Evolutionary conservation across 805 yeast species (phyloP), one percentile per base, ranked within the genome.

Genomic region (Maudiozyma turicensis): DNA sequence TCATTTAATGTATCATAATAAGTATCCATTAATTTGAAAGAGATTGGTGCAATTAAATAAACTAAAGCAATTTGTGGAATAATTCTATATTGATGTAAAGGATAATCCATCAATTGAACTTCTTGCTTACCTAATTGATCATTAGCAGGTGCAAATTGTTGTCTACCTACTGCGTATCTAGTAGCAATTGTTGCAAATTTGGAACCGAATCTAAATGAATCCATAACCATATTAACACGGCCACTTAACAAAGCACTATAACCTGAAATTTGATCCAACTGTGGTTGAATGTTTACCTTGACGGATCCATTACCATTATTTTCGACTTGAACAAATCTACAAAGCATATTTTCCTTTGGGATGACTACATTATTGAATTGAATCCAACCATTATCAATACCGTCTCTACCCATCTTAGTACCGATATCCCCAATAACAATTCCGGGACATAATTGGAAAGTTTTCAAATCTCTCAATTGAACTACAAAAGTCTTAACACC

Each of bases 341-440:
- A 81, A 59, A 90, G 72, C 93, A 90, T 81, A 67, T 76, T 85
- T 63, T 77, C 82, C 53, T 89, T 77, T 49, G 97, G 97, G 54
- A 90, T 85, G 46, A 81, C 75, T 46, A 88, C 96, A 57, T 82
- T 75, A 45, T 85, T 74, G 70, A 86, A 90, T 69, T 89, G 96
- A 60, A 90, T 86, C 96, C 96, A 90, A 48, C 97, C 97, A 66
- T 90, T 90, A 63, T 90, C 97, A 56, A 90, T 86, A 50, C 95
- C 96, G 61, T 89, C 93, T 61, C 96, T 77, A 48, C 97, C 97
- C 95, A 90, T 88, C 70, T 90, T 90, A 54, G 85, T 80, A 49
- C 97, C 97, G 63, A 90, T 87, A 64, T 90, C 97, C 53, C 97
- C 97, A 54, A 88, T 74, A 33, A 86, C 68, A 50, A 90, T 71